Evolutionary conservation across 2,329 filamentous ascomycete genomes (phyloP).

Genomic region (Botrytis deweyae): DNA sequence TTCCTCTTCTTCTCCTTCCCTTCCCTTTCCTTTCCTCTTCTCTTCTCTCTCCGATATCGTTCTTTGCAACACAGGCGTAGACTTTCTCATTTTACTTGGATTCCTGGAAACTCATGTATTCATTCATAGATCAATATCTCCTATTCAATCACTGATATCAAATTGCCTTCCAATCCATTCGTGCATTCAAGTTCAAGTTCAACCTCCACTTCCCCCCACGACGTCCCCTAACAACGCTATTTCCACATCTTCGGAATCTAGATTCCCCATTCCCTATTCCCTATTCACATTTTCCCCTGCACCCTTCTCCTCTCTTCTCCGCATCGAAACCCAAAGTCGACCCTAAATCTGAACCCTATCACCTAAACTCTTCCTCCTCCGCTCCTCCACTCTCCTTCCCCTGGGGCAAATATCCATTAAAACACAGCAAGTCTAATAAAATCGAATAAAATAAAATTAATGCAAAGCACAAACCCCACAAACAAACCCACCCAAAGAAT

Average conservation of each 20-base stretch:
- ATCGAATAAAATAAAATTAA: too few species aligned
- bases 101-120: background rate
- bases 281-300: too few species aligned
- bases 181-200: background rate
- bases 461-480: too few species aligned
- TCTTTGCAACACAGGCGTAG: background rate
- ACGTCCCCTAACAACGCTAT: background rate
- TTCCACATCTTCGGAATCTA: background rate
- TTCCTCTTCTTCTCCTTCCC: background rate
- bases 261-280: background rate
- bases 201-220: too few species aligned
- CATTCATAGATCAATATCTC: background rate
- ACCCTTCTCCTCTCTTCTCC: too few species aligned
- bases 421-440: too few species aligned
- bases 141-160: background rate
- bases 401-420: too few species aligned
- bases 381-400: too few species aligned
- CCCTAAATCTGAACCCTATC: too few species aligned
- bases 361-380: too few species aligned
- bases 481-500: too few species aligned
- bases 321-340: too few species aligned
- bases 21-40: background rate
- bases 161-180: background rate
- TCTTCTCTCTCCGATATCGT: background rate
- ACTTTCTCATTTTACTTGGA: background rate